Base-by-base conservation (phyloP, 371 early-diverging fungal species). In the Nosema muscidifuracis region DNA sequence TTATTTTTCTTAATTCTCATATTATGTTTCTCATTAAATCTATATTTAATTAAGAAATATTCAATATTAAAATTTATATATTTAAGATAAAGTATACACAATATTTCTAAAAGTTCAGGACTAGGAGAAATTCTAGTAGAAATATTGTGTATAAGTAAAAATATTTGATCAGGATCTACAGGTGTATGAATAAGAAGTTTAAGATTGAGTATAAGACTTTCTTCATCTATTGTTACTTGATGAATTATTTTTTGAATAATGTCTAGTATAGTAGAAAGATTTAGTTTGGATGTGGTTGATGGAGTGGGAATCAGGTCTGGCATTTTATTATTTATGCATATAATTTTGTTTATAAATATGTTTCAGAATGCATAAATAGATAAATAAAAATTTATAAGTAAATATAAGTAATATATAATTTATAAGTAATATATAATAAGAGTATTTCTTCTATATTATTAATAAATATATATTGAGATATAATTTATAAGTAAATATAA, bases 191-290 rank as follows among this genome's bases (percentile, higher is more conserved):
- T 34, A 55, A 40, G 26, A 24, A 40, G 24, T 43, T 66, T 66
- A 33, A 66, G 28, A n/a, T n/a, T 51, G 34, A n/a, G 10, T 33
- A 53, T 31, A 66, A 66, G 55, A 34, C 36, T 2, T 13, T 38
- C 16, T 31, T 16, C 26, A 34, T 34, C 36, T 15, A 33, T 38
- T 18, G 24, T 31, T 0, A 12, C 28, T 38, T 34, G 31, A 60
- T 28, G 15, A 16, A 60, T 60, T 16, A 0, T 38, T 16, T 18
- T 22, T 24, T n/a, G n/a, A n/a, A n/a, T n/a, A n/a, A n/a, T n/a
- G n/a, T n/a, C n/a, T n/a, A n/a, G n/a, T n/a, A n/a, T n/a, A n/a
- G n/a, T n/a, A n/a, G n/a, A n/a, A n/a, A n/a, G n/a, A n/a, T n/a
- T n/a, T n/a, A n/a, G n/a, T n/a, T n/a, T n/a, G n/a, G n/a, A n/a